Evolutionary conservation across 176 grass and related monocot species (phyloP), one percentile per base, ranked within the genome.

Genomic region (Microstegium vimineum): DNA sequence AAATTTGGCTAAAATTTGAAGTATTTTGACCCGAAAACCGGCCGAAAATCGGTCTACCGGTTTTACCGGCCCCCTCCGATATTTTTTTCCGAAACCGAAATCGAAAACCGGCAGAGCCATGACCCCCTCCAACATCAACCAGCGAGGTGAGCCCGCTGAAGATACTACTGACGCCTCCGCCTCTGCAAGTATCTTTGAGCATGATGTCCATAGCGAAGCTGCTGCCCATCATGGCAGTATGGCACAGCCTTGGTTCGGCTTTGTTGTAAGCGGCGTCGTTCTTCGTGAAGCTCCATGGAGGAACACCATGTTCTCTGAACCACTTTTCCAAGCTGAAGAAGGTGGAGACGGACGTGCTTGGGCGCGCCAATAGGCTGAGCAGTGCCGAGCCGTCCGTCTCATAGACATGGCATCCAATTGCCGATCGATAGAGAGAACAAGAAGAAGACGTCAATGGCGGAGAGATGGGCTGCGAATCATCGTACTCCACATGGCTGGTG

Each of bases 61-160:
- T n/a, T n/a, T n/a, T n/a, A n/a, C n/a, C n/a, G n/a, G n/a, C n/a
- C n/a, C n/a, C n/a, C n/a, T n/a, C n/a, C n/a, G n/a, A n/a, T n/a
- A n/a, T n/a, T n/a, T n/a, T n/a, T n/a, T n/a, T n/a, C n/a, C n/a
- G n/a, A n/a, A n/a, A n/a, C n/a, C n/a, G n/a, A n/a, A n/a, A n/a
- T n/a, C n/a, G n/a, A n/a, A n/a, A n/a, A n/a, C n/a, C n/a, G n/a
- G n/a, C n/a, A n/a, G n/a, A n/a, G 20, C 81, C 89, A 5, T 66
- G 37, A 7, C 81, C 76, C 10, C 85, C 89, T 14, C 85, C 76
- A 6, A 82, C 81, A 63, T 91, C 81, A 5, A 86, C 72, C 41
- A 86, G 31, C 4, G 88, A 86, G 10, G 11, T 84, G 18, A 82
- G 62, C 17, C 77, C 83, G 2, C 38, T 22, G 14, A 90, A 90